Percentiles rank a stretch among this genome's conserved stretches.
These are phyloP conservation scores for Hansfordia pulvinata DNA, from an alignment of 2,329 filamentous ascomycete species.

Conservation along the genomic window DNA sequence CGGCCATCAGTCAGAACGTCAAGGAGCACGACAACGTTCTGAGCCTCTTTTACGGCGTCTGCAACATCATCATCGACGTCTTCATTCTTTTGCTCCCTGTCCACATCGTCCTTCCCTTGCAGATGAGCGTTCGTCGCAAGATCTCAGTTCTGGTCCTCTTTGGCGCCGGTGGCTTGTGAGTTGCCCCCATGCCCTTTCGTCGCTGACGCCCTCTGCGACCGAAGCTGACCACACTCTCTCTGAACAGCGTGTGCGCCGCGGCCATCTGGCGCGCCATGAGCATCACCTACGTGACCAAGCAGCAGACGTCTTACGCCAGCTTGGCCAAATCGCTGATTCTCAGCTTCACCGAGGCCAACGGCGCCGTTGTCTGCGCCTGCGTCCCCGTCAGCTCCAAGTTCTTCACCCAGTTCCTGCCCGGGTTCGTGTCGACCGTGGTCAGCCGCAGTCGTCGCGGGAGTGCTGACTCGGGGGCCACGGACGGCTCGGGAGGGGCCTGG, in stretches of 20 bases:
- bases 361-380: slow-evolving; percentile 3
- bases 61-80: slow-evolving; percentile 2
- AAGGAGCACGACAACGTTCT: too few species aligned
- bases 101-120: slow-evolving; percentile 1
- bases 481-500: too few species aligned
- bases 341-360: slow-evolving; percentile 3
- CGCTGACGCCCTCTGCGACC: too few species aligned
- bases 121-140: slow-evolving; percentile 2
- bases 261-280: slow-evolving; percentile 2
- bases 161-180: slow-evolving; percentile 2
- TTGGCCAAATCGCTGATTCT: slow-evolving; percentile 1
- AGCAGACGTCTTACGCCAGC: not conserved
- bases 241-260: slow-evolving; percentile 3
- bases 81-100: slow-evolving; percentile 2
- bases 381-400: slow-evolving; percentile 2
- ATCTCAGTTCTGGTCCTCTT: slow-evolving; percentile 2
- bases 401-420: slow-evolving; percentile 3
- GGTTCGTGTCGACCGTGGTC: too few species aligned
- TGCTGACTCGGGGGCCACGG: too few species aligned
- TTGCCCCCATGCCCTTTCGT: not conserved
- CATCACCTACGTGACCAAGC: slow-evolving; percentile 1
- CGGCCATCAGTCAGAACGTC: too few species aligned
- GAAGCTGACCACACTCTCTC: too few species aligned
- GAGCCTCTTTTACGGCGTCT: slow-evolving; percentile 6
- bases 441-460: too few species aligned